Conservation (phyloP, 73 alveolate genomes). For the Uronychia binucleata region DNA sequence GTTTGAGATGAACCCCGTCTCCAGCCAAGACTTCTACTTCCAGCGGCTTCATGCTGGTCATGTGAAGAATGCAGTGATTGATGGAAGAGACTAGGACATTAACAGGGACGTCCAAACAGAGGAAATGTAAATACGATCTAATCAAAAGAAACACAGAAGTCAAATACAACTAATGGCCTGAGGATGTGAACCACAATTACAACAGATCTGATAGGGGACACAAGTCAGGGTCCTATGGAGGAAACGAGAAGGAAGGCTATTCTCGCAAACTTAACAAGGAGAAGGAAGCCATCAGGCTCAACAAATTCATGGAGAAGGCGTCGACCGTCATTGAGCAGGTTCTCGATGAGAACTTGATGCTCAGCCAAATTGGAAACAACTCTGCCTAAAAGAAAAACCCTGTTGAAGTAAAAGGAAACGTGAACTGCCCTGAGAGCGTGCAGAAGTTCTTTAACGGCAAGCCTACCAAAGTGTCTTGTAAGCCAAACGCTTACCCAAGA, state of each 20-base stretch:
- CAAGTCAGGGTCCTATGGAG: neutral
- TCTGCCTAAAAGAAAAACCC: conserved; percentile 61
- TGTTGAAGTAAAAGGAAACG: conserved; percentile 40
- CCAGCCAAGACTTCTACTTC: neutral
- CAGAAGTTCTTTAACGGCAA: conserved; percentile 17
- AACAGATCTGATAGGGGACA: neutral
- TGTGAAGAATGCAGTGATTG: neutral
- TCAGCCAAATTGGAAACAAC: conserved; percentile 24
- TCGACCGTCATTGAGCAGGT: conserved; percentile 59
- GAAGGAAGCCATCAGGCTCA: neutral
- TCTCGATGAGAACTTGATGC: conserved; percentile 49
- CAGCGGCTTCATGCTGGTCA: neutral
- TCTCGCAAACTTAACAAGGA: neutral
- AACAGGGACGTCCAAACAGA: neutral
- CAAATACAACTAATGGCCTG: neutral
- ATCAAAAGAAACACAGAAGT: neutral
- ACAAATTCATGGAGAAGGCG: conserved; percentile 46
- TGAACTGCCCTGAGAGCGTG: conserved; percentile 46
- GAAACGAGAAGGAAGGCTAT: neutral
- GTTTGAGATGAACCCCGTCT: neutral
- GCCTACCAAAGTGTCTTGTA: conserved; percentile 19
- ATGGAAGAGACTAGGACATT: neutral
- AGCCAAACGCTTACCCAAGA: neutral
- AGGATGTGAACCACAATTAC: neutral
- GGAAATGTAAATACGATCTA: too few species aligned